Percentiles rank a stretch among this genome's conserved stretches.
Evolutionary conservation across 371 early-diverging fungal species (phyloP).

Genomic region (Actinomucor elegans): DNA sequence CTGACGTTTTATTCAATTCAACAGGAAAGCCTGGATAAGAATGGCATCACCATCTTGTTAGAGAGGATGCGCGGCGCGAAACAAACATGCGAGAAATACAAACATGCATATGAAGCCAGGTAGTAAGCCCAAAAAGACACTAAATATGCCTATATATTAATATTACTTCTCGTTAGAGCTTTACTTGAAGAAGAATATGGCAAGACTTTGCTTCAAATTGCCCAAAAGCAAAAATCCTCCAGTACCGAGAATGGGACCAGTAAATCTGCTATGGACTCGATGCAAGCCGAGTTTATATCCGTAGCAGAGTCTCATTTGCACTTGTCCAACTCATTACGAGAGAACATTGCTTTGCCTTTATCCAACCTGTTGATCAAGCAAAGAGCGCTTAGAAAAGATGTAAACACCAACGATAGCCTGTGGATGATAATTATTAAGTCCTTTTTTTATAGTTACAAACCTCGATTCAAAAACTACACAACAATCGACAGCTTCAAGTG

Average conservation of each 20-base stretch:
- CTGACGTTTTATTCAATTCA: neutral
- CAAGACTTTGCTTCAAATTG: slow-evolving; percentile 21
- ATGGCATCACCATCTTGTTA: slow-evolving; percentile 22
- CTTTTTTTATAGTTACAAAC: slow-evolving; percentile 13
- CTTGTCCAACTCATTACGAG: slow-evolving; percentile 6
- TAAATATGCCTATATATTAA: neutral
- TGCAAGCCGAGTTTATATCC: slow-evolving; percentile 14
- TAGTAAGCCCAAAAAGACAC: neutral
- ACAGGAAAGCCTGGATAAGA: slow-evolving; percentile 26
- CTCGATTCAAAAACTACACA: slow-evolving; percentile 21
- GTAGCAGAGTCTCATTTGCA: slow-evolving; percentile 25
- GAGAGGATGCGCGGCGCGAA: slow-evolving; percentile 32
- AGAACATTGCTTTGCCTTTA: slow-evolving; percentile 11
- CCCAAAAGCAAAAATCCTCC: slow-evolving; percentile 21
- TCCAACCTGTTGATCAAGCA: slow-evolving; percentile 17
- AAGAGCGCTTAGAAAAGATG: slow-evolving; percentile 18
- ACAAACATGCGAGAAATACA: slow-evolving; percentile 26
- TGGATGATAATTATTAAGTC: too few species aligned
- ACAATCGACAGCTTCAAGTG: slow-evolving; percentile 16
- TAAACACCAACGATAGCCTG: too few species aligned
- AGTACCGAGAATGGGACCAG: slow-evolving; percentile 20
- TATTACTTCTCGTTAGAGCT: slow-evolving; percentile 7
- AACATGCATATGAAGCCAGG: slow-evolving; percentile 29
- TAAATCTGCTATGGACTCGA: slow-evolving; percentile 10
- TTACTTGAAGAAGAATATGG: slow-evolving; percentile 28